Evolutionary conservation across 1,139 yeast genomes (phyloP), one percentile per base, ranked within the genome.

Genomic region (Lodderomyces orthopsilosis): DNA sequence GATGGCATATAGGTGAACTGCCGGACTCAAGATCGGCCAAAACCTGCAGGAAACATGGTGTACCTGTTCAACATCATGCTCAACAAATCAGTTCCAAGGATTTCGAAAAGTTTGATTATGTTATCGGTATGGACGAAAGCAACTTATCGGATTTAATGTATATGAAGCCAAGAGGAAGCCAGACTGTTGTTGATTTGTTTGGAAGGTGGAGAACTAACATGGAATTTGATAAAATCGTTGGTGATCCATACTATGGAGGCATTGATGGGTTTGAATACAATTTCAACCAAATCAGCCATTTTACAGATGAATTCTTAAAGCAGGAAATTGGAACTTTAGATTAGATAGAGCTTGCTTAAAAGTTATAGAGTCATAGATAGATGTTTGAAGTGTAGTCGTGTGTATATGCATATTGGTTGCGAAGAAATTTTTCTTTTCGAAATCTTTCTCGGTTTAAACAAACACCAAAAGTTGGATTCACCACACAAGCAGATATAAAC

Each of bases 231-330:
- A 69, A 63, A 39, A 77, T 86, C 30, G 93, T 91, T 6, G 86
- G 80, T 42, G 97, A 91, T 61, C 98, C 98, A 1, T 91, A 91
- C 64, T 91, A 90, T 55, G 97, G 97, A 2, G 96, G 95, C 1
- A 67, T 66, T 24, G 75, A 79, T 51, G 96, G 96, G 2, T 91
- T 91, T 59, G 94, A 87, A 59, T 74, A 70, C 48, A 89, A 87
- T 61, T 90, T 82, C 59, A 58, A 75, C 46, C 98, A 91, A 59
- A 72, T 90, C 43, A 58, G 68, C 13, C 91, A 86, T 56, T 91
- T 91, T 58, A 79, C 85, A 45, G 79, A 82, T 51, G 79, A 80
- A 50, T 83, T 85, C 51, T 59, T 86, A 44, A 68, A 72, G 50
- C 69, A 58, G 42, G 88, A 81, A 50, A 49, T 77, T 17, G 67